phyloP scores from a whole-genome alignment of 2,329 filamentous ascomycete species.

The Fusarium euwallaceae region DNA sequence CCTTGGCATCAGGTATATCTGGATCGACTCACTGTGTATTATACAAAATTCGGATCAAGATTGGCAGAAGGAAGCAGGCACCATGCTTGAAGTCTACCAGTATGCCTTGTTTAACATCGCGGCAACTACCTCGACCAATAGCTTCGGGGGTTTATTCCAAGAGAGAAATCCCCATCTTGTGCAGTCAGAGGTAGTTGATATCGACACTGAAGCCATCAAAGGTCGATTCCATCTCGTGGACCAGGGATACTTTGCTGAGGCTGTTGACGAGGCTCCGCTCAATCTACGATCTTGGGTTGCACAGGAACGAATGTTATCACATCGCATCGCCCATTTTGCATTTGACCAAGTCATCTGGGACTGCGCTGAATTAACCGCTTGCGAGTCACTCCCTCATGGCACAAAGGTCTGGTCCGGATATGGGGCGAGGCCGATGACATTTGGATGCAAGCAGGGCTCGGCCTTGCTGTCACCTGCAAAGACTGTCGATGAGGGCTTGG shows the following conservation, averaged over 20 bases:
- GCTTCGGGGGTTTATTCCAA: slow-evolving; percentile 6
- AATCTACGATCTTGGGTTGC: slow-evolving; percentile 24
- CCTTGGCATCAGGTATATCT: slow-evolving; percentile 9
- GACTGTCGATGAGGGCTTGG: not conserved
- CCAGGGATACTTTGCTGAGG: slow-evolving; percentile 3
- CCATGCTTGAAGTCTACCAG: slow-evolving; percentile 21
- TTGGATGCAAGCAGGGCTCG: slow-evolving; percentile 12
- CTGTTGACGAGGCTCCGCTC: slow-evolving; percentile 17
- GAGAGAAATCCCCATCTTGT: not conserved
- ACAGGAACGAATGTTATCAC: slow-evolving; percentile 26
- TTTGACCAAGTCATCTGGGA: slow-evolving; percentile 30
- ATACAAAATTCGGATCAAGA: slow-evolving; percentile 27
- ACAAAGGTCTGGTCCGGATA: not conserved
- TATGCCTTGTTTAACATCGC: slow-evolving; percentile 19
- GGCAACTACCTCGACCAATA: slow-evolving; percentile 1
- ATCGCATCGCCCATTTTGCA: slow-evolving; percentile 26
- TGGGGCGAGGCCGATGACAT: not conserved
- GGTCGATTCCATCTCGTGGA: slow-evolving; percentile 13
- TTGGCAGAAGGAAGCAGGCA: slow-evolving; percentile 23
- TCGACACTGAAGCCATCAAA: not conserved
- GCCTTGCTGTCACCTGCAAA: not conserved
- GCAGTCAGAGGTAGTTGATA: not conserved
- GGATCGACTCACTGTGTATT: slow-evolving; percentile 33
- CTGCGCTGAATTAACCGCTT: slow-evolving; percentile 12
- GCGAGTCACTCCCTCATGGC: not conserved